Conservation (phyloP, 2,329 filamentous ascomycete genomes). For the Colletotrichum sp. region DNA sequence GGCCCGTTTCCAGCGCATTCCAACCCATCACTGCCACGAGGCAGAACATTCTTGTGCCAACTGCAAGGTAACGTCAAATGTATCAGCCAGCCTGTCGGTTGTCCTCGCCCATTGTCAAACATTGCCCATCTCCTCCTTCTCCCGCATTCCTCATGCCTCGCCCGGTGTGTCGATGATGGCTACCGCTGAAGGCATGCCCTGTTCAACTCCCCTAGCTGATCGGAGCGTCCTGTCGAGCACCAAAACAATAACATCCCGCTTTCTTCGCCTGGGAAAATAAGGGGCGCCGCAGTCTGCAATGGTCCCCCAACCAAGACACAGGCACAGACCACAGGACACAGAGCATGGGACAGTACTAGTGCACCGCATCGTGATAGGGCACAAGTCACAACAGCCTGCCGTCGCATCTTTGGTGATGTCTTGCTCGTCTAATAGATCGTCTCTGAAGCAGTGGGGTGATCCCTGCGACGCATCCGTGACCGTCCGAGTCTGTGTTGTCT, state of each 20-base stretch:
- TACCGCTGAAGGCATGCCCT: neutral
- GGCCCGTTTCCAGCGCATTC: conserved; percentile 14
- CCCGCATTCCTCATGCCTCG: neutral
- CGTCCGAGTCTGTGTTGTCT: neutral
- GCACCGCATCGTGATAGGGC: neutral
- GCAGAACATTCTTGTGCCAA: neutral
- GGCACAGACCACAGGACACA: neutral
- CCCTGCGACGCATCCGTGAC: neutral
- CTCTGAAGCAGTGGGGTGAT: neutral
- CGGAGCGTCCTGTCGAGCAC: neutral
- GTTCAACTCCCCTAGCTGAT: neutral
- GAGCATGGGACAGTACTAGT: neutral
- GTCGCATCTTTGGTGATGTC: neutral
- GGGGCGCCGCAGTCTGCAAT: neutral
- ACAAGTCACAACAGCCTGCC: neutral
- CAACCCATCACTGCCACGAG: conserved; percentile 4
- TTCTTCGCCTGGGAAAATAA: neutral
- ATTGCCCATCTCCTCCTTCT: neutral
- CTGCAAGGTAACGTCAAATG: neutral
- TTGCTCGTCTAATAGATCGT: neutral
- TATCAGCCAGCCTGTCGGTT: neutral
- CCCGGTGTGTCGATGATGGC: neutral
- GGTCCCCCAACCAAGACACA: neutral
- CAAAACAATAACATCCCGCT: neutral
- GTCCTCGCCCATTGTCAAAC: neutral